Evolutionary conservation across 2,329 filamentous ascomycete genomes (phyloP).

Genomic region (Bipolaris bicolor): DNA sequence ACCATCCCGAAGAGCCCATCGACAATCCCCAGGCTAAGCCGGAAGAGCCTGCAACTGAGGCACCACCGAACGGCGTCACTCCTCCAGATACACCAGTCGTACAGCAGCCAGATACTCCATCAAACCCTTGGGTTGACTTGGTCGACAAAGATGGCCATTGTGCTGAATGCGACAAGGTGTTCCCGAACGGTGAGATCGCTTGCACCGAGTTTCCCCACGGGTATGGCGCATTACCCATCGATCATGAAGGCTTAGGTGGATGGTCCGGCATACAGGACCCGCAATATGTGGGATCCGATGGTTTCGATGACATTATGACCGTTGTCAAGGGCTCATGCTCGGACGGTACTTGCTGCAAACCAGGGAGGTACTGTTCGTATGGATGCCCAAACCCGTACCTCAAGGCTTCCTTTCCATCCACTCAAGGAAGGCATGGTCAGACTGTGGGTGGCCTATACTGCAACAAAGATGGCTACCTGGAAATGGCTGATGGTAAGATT

Average conservation of each 20-base stretch:
- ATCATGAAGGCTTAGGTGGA: conserved; percentile 72
- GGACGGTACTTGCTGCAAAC: conserved; percentile 63
- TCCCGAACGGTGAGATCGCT: conserved; percentile 74
- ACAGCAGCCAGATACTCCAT: conserved; percentile 25
- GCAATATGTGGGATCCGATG: conserved; percentile 39
- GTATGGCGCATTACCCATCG: conserved; percentile 77
- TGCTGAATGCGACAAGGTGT: conserved; percentile 67
- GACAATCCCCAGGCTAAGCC: not conserved
- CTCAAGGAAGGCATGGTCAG: conserved; percentile 79
- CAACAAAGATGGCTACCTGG: conserved; percentile 76
- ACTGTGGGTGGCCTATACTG: conserved; percentile 90
- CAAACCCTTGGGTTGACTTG: conserved; percentile 24
- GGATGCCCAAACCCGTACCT: conserved; percentile 89
- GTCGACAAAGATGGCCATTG: conserved; percentile 33
- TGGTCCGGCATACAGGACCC: conserved; percentile 79
- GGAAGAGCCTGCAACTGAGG: not conserved
- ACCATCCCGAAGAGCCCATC: not conserved
- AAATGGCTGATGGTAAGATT: conserved; percentile 63
- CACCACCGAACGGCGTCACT: conserved; percentile 13
- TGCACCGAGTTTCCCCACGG: conserved; percentile 78
- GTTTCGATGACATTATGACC: conserved; percentile 64
- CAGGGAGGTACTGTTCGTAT: conserved; percentile 83
- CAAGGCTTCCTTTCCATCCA: conserved; percentile 85
- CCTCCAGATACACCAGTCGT: conserved; percentile 34
- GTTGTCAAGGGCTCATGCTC: conserved; percentile 66